Evolutionary conservation across 2,329 filamentous ascomycete genomes (phyloP), one percentile per base, ranked within the genome.

Genomic region (Phyllosticta capitalensis): DNA sequence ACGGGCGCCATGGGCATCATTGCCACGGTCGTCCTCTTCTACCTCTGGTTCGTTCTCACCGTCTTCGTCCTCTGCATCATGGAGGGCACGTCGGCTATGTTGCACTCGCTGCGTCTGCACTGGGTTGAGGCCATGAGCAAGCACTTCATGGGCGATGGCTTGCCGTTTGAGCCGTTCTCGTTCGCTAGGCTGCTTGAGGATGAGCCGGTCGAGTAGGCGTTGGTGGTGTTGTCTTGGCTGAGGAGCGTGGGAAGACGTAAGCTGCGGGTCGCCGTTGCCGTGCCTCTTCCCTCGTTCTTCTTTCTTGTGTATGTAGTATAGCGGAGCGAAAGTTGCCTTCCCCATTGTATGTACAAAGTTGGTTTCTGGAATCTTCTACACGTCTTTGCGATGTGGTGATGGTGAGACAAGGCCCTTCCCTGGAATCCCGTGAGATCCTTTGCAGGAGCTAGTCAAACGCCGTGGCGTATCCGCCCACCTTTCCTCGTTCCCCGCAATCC

Each of bases 121-220:
- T 96, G 92, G 92, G 92, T 96, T 63, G 92, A 96, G 75, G 92
- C 92, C 19, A 96, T 96, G 85, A 95, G 90, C 77, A 96, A 96
- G 79, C 92, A 95, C 79, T 95, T 95, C 74, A 86, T 95, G 71
- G 94, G 94, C 69, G 88, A 89, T 61, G 92, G 92, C 62, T 69
- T 91, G 74, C 81, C 90, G 1, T 96, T 96, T 74, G 81, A 86
- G 69, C 92, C 92, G 4, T 96, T 96, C 72, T 94, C 88, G 64
- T 96, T 96, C 74, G 85, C 87, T 76, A 80, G 83, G 38, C 76
- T 95, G 71, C 75, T 96, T 65, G 92, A 96, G 74, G 91, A 96
- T 72, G 89, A 94, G 59, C 72, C 73, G 21, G 69, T 75, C 5
- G 72, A 75, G 65, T 72, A 60, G 30, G 38, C 14, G 17, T n/a